Conservation (phyloP, 1,284 basidiomycete species). For the Trichosporon sp. region DNA sequence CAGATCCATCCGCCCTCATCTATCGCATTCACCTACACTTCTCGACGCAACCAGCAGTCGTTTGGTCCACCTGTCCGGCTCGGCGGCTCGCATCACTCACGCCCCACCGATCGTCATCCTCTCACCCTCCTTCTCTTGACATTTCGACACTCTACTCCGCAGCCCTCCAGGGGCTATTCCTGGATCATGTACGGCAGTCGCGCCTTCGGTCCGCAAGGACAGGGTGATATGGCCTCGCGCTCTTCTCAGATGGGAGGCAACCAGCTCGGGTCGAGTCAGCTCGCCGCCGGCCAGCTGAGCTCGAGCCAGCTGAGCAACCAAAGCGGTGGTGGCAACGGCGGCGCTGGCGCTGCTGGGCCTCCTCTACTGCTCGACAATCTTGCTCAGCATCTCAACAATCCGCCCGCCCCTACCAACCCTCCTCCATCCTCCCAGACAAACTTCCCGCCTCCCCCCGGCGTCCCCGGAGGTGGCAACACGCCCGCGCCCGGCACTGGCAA, state of each 20-base stretch:
- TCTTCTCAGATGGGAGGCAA: background rate
- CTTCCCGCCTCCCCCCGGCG: slow-evolving; percentile 3
- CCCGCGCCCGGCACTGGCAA: slow-evolving; percentile 33
- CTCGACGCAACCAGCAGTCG: background rate
- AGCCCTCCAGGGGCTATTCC: slow-evolving; percentile 1
- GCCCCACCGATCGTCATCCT: background rate
- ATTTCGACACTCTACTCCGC: background rate
- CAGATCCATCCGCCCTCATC: background rate
- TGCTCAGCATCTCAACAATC: slow-evolving; percentile 49
- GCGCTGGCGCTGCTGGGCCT: slow-evolving; percentile 19
- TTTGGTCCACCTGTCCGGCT: background rate
- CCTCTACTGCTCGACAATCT: slow-evolving; percentile 45
- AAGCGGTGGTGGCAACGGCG: background rate
- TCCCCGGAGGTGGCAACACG: slow-evolving; percentile 8
- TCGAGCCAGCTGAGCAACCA: slow-evolving; percentile 1
- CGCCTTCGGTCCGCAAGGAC: slow-evolving; percentile 14
- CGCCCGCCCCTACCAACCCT: slow-evolving; percentile 32
- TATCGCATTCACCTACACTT: background rate
- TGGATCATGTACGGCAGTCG: slow-evolving; percentile 16
- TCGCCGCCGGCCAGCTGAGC: background rate
- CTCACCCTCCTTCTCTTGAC: background rate
- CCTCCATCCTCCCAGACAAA: background rate
- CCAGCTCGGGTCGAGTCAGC: background rate
- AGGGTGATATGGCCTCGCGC: slow-evolving; percentile 15
- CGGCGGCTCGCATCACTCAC: background rate